A percentile compares a stretch with the other conserved stretches of the same genome.
These are phyloP conservation scores for Gardenia jasminoides DNA, from an alignment of 257 asterid species.

Conservation along the genomic window DNA sequence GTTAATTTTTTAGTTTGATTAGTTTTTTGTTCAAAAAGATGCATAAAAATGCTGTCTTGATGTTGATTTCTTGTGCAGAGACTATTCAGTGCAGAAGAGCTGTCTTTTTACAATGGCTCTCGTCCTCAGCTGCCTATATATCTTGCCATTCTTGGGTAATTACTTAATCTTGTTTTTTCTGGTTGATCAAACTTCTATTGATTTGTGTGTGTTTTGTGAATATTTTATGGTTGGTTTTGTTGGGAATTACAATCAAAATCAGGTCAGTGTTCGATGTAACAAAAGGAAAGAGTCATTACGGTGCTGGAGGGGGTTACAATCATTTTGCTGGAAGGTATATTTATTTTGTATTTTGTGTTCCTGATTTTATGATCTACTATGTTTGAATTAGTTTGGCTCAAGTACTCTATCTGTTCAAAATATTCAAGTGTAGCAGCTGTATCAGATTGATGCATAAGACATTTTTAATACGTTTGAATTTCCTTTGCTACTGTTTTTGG, in stretches of 20 bases:
- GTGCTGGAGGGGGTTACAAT: conserved; percentile 77
- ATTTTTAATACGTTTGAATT: background rate
- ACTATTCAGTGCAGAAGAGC: conserved; percentile 57
- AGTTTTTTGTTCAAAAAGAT: background rate
- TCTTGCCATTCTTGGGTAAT: conserved; percentile 78
- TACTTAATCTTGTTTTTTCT: background rate
- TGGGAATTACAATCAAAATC: conserved; percentile 9
- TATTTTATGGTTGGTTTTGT: background rate
- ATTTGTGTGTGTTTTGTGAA: too few relatives aligned
- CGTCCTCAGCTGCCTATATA: conserved; percentile 66
- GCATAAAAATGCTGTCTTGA: too few relatives aligned
- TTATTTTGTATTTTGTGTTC: background rate
- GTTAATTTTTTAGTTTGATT: background rate
- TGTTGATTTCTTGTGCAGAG: conserved; percentile 31
- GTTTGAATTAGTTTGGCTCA: background rate
- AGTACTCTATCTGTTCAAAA: background rate
- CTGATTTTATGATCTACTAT: background rate
- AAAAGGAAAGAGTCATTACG: conserved; percentile 81
- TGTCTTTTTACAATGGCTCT: conserved; percentile 70
- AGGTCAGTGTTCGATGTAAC: conserved; percentile 97
- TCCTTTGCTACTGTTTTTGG: background rate
- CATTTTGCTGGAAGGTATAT: conserved; percentile 82
- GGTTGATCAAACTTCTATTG: background rate
- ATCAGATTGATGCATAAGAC: background rate
- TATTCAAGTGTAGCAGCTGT: background rate